Base-by-base conservation (phyloP, 495 filamentous ascomycete species). In the Immersiella caudata region DNA sequence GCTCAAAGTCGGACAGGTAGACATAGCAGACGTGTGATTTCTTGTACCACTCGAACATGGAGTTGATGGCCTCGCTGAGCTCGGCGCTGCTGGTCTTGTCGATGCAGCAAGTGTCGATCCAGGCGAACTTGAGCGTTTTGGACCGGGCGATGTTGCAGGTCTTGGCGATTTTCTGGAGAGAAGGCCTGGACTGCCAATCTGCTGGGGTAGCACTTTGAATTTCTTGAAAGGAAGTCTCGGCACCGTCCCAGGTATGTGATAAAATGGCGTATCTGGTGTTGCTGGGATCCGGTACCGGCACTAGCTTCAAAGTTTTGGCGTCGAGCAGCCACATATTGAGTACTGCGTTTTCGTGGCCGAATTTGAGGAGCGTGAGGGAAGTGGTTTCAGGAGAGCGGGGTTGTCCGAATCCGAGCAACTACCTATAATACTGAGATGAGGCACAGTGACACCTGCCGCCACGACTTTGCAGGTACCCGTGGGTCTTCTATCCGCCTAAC, bases 51-150 rank as follows among this genome's bases (percentile, higher is more conserved):
- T 3, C 25, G 12, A 46, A 65, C 63, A 65, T 65, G 27, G 27
- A 58, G 35, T 57, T 62, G 60, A 62, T 62, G 36, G 60, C 60
- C 60, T 62, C 60, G 36, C 33, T 49, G 9, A 62, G 60, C 29
- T 40, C 60, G 18, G 60, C 35, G 36, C 60, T 62, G 60, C 60
- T 62, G n/a, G 35, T 49, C 21, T 62, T 62, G 18, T 62, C 60
- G 60, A 62, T 62, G 40, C 60, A 62, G 36, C 60, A 62, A 6
- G 60, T 65, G 52, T 65, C 63, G 54, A 65, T 21, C 59, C 59
- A 61, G 3, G 33, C 35, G 20, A 46, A 61, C 11, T n/a, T 11
- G 12, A 61, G 35, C 14, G 21, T 16, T 14, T 24, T 6, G n/a
- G 0, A 8, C 14, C 9, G 14, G 6, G 63, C 33, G 5, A 25